These are phyloP conservation scores for Endocarpon pusillum DNA, from an alignment of 495 filamentous ascomycete genomes.

Conservation along the genomic window DNA sequence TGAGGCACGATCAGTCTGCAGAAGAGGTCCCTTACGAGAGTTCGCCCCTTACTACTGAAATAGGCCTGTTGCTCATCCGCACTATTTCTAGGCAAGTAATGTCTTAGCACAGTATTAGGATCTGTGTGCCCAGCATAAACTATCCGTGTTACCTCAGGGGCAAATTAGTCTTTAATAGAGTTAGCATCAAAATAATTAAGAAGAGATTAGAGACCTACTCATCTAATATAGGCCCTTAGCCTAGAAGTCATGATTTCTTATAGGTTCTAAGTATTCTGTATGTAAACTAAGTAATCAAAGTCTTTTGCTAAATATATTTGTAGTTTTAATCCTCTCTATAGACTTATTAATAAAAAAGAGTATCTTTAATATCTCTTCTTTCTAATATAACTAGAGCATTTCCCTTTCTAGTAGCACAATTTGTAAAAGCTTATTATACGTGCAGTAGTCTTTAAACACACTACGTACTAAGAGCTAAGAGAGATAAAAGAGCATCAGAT, in stretches of 20 bases:
- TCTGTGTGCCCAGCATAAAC: conserved; percentile 10
- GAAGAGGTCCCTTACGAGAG: conserved; percentile 10
- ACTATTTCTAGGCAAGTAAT: conserved; percentile 10
- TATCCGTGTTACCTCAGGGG: conserved; percentile 10
- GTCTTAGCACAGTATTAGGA: conserved; percentile 6
- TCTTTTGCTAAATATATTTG: neutral
- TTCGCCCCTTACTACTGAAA: conserved; percentile 8
- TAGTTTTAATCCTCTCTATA: neutral
- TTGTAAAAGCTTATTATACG: conserved; percentile 7
- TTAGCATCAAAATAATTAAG: conserved; percentile 3
- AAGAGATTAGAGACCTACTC: conserved; percentile 8
- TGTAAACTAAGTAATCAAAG: neutral
- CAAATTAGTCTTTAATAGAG: conserved; percentile 11
- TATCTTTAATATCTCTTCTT: neutral
- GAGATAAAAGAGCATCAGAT: conserved; percentile 1
- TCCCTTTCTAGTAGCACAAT: conserved; percentile 5
- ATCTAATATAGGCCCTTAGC: conserved; percentile 9
- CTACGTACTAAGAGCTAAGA: neutral
- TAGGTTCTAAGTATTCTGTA: conserved; percentile 5
- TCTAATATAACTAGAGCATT: conserved; percentile 5
- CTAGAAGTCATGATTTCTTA: conserved; percentile 10
- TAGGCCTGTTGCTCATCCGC: conserved; percentile 8
- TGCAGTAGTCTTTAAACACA: conserved; percentile 5
- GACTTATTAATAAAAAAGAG: neutral
- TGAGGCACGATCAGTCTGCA: conserved; percentile 7